phyloP scores from a whole-genome alignment of 2,329 filamentous ascomycete genomes.

The Endocalyx cinctus region DNA sequence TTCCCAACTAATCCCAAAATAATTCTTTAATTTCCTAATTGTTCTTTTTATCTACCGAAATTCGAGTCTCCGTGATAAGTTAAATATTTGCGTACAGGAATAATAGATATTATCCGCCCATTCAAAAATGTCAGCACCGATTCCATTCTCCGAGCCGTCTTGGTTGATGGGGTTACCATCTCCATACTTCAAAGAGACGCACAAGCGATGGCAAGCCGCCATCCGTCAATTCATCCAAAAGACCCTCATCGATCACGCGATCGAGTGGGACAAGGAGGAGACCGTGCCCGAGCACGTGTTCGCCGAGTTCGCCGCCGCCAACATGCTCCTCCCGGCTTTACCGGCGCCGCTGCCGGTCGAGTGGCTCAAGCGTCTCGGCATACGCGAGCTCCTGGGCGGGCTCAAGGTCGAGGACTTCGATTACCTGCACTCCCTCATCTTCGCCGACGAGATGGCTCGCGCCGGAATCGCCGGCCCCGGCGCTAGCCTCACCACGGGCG shows the following conservation, averaged over 20 bases:
- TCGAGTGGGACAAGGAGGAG: conserved; percentile 67
- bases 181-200: conserved; percentile 64
- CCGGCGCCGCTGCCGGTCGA: conserved; percentile 64
- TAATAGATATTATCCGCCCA: no score
- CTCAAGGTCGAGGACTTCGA: conserved; percentile 71
- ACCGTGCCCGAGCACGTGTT: conserved; percentile 62
- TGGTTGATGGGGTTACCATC: conserved; percentile 67
- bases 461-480: conserved; percentile 60
- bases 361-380: conserved; percentile 62
- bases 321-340: conserved; percentile 68
- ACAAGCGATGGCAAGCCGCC: conserved; percentile 62
- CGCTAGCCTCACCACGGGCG: conserved; percentile 64
- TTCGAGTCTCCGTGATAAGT: no score
- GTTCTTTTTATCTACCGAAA: no score
- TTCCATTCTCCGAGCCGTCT: conserved; percentile 71
- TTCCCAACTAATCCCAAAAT: no score
- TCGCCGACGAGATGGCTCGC: conserved; percentile 65
- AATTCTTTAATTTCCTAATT: no score
- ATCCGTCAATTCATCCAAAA: conserved; percentile 63
- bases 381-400: conserved; percentile 61
- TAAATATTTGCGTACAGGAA: no score
- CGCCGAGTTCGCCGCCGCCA: conserved; percentile 55
- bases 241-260: conserved; percentile 55
- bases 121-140: conserved; percentile 19
- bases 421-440: conserved; percentile 66